A percentile compares a stretch with the other conserved stretches of the same genome.
Conservation (phyloP, 208 protist species). For the Crithidia brevicula region DNA sequence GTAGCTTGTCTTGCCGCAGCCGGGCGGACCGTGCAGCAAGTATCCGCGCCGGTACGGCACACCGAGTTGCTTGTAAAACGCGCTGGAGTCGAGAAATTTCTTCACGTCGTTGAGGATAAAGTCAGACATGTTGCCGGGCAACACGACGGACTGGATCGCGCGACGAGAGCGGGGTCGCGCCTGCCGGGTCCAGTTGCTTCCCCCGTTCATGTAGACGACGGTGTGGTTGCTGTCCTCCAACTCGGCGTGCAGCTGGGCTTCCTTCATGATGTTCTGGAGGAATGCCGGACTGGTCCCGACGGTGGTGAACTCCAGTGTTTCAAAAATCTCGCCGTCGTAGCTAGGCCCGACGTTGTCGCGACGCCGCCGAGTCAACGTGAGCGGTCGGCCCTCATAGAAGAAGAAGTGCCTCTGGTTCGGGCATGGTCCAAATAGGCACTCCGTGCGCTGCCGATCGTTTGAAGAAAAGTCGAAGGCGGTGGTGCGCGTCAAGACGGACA, state of each 20-base stretch:
- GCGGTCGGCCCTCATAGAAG: slow-evolving; percentile 70
- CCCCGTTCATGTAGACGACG: slow-evolving; percentile 83
- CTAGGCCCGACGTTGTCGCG: slow-evolving; percentile 53
- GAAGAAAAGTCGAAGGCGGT: slow-evolving; percentile 55
- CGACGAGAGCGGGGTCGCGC: slow-evolving; percentile 72
- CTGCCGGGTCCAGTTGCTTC: slow-evolving; percentile 77
- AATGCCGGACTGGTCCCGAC: slow-evolving; percentile 53
- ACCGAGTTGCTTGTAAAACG: slow-evolving; percentile 93
- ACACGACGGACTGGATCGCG: slow-evolving; percentile 90
- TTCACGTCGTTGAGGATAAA: slow-evolving; percentile 77
- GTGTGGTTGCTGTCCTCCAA: slow-evolving; percentile 81
- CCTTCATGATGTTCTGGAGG: slow-evolving; percentile 76
- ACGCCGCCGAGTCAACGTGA: slow-evolving; percentile 79
- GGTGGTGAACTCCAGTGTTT: slow-evolving; percentile 81
- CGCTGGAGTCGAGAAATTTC: slow-evolving; percentile 76
- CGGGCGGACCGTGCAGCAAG: slow-evolving; percentile 95
- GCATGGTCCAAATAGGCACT: slow-evolving; percentile 77
- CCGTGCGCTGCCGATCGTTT: slow-evolving; percentile 61
- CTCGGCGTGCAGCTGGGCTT: slow-evolving; percentile 64
- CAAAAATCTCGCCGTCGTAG: slow-evolving; percentile 81
- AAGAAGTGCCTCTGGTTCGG: slow-evolving; percentile 86
- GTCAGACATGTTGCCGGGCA: slow-evolving; percentile 64
- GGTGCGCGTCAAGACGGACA: slow-evolving; percentile 72
- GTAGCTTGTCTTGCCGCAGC: slow-evolving; percentile 95
- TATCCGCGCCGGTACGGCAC: slow-evolving; percentile 96